Evolutionary conservation across 176 grass and related monocot species (phyloP).

Genomic region (Rhynchospora breviuscula): DNA sequence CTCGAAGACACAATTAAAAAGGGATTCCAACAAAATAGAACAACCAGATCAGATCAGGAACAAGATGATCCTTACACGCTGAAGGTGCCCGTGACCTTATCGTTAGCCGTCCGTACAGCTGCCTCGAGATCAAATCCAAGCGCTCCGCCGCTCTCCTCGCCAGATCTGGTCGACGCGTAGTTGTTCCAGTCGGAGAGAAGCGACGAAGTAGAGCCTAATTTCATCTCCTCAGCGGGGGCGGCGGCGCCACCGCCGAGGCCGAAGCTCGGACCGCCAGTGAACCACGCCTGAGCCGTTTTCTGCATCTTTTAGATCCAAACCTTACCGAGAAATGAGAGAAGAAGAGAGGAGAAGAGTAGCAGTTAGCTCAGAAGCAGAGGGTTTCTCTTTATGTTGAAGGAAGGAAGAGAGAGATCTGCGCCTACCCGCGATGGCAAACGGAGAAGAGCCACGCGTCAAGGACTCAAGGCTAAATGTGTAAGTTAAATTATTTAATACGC

Average conservation of each 20-base stretch:
- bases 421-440: background rate
- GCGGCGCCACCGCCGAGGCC: background rate
- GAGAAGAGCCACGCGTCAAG: background rate
- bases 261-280: conserved; percentile 40
- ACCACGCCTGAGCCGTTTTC: conserved; percentile 89
- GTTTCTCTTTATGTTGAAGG: background rate
- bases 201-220: conserved; percentile 34
- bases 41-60: background rate
- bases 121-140: conserved; percentile 91
- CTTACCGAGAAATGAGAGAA: background rate
- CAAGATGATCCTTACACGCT: conserved; percentile 48
- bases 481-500: too few species aligned
- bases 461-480: too few species aligned
- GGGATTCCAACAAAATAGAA: background rate
- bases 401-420: background rate
- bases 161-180: conserved; percentile 61
- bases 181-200: conserved; percentile 94
- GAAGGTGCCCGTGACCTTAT: conserved; percentile 87
- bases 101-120: conserved; percentile 82
- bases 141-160: conserved; percentile 34
- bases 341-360: background rate
- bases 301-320: conserved; percentile 35
- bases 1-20: background rate
- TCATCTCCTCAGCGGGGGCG: conserved; percentile 21
- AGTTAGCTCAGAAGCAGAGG: background rate